Percentiles rank a stretch among this genome's conserved stretches.
phyloP scores from a whole-genome alignment of 257 asterid genomes.

The Nicotiana otophora region DNA sequence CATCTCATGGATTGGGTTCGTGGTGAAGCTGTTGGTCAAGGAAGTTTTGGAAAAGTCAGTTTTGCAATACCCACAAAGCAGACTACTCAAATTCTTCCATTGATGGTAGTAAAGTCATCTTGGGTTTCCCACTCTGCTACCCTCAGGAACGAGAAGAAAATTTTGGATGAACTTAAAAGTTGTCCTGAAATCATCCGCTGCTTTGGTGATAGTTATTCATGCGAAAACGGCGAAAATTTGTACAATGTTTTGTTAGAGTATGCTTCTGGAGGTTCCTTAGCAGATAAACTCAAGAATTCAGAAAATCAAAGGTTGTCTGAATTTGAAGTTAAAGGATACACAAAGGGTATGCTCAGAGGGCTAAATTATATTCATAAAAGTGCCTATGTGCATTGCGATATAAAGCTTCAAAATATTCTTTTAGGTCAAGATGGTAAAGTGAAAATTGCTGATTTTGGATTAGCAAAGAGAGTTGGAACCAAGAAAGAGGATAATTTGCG shows the following conservation, averaged over 20 bases:
- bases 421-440: slow-evolving; percentile 31
- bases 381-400: slow-evolving; percentile 81
- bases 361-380: slow-evolving; percentile 42
- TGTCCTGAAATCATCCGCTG: slow-evolving; percentile 63
- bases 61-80: slow-evolving; percentile 37
- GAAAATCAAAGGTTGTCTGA: slow-evolving; percentile 36
- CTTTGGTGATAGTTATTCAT: slow-evolving; percentile 51
- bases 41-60: slow-evolving; percentile 71
- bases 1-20: slow-evolving; percentile 78
- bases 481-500: slow-evolving; percentile 6
- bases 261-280: slow-evolving; percentile 63
- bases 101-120: slow-evolving; percentile 76
- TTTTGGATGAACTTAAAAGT: slow-evolving; percentile 47
- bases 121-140: slow-evolving; percentile 41
- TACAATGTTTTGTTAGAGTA: slow-evolving; percentile 78
- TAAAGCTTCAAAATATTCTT: slow-evolving; percentile 77
- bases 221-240: slow-evolving; percentile 59
- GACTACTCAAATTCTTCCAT: slow-evolving; percentile 15
- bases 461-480: slow-evolving; percentile 43
- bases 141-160: slow-evolving; percentile 42
- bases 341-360: slow-evolving; percentile 50
- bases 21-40: slow-evolving; percentile 61
- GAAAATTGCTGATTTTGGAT: slow-evolving; percentile 78
- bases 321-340: slow-evolving; percentile 36
- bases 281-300: slow-evolving; percentile 36